Evolutionary conservation across 352 stramenopile species (phyloP).

Genomic region (Phytophthora fragariae): DNA sequence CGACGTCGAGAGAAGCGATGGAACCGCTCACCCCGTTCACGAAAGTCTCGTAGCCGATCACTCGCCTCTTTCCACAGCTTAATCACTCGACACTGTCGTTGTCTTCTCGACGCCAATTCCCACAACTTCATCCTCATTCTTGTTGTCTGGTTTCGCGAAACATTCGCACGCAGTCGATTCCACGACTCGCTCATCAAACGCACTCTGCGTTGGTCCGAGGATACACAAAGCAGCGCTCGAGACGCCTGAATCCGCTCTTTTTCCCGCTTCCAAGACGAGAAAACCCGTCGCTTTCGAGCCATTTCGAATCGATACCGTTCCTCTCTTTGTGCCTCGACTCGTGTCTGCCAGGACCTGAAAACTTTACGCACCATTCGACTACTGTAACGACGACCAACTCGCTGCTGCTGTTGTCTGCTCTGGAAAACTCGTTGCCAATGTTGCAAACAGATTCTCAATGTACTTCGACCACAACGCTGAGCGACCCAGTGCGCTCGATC

Average conservation of each 20-base stretch:
- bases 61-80: constrained; percentile 14
- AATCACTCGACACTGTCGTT: constrained; percentile 4
- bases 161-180: constrained; percentile 19
- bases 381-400: not conserved
- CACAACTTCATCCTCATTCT: constrained; percentile 19
- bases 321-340: not conserved
- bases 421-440: constrained; percentile 38
- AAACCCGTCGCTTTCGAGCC: constrained; percentile 16
- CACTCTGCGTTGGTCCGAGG: constrained; percentile 11
- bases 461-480: constrained; percentile 33
- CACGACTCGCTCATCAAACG: constrained; percentile 16
- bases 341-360: constrained; percentile 20
- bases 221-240: constrained; percentile 26
- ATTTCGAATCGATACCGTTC: constrained; percentile 14
- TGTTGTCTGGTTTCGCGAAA: not conserved
- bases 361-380: constrained; percentile 5
- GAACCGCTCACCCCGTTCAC: constrained; percentile 24
- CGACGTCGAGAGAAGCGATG: constrained; percentile 20
- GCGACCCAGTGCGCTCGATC: constrained; percentile 52
- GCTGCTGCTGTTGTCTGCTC: constrained; percentile 5
- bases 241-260: constrained; percentile 20
- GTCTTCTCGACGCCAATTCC: not conserved
- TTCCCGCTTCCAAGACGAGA: constrained; percentile 17
- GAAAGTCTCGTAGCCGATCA: constrained; percentile 6
- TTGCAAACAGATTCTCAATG: constrained; percentile 24